Conservation (phyloP, 768 basidiomycete species). For the Suillus paluster region DNA sequence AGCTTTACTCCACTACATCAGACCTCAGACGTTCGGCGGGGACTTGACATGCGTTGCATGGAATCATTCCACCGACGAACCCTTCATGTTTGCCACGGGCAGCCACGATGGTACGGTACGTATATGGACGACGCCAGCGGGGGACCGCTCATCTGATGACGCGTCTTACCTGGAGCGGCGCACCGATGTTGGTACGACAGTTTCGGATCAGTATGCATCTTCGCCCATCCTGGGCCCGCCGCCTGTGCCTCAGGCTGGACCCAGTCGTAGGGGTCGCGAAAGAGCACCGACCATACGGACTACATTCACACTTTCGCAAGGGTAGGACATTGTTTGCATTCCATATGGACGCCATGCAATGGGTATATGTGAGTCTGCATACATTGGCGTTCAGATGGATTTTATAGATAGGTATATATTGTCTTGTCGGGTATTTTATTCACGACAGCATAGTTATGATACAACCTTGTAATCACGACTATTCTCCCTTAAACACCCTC, state of each 20-base stretch:
- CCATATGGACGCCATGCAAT: neutral
- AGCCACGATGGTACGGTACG: constrained; percentile 77
- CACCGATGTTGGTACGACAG: constrained; percentile 17
- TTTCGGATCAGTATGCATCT: neutral
- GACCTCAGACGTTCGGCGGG: constrained; percentile 61
- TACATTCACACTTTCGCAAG: constrained; percentile 2
- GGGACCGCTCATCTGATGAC: constrained; percentile 27
- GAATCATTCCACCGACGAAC: constrained; percentile 64
- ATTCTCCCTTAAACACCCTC: neutral
- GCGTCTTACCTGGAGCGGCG: constrained; percentile 28
- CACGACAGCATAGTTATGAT: neutral
- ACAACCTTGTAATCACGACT: neutral
- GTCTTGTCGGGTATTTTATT: neutral
- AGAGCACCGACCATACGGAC: constrained; percentile 6
- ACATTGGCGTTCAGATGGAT: neutral
- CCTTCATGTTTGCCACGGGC: constrained; percentile 68
- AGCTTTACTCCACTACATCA: constrained; percentile 70
- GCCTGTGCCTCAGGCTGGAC: neutral
- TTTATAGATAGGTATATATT: neutral
- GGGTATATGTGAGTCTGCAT: neutral
- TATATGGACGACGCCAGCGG: constrained; percentile 62
- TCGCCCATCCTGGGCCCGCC: neutral
- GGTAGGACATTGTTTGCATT: neutral
- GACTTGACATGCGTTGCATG: constrained; percentile 83
- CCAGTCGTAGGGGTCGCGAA: neutral